Evolutionary conservation across 768 basidiomycete species (phyloP), one percentile per base, ranked within the genome.

Genomic region (Pluteus cervinus): DNA sequence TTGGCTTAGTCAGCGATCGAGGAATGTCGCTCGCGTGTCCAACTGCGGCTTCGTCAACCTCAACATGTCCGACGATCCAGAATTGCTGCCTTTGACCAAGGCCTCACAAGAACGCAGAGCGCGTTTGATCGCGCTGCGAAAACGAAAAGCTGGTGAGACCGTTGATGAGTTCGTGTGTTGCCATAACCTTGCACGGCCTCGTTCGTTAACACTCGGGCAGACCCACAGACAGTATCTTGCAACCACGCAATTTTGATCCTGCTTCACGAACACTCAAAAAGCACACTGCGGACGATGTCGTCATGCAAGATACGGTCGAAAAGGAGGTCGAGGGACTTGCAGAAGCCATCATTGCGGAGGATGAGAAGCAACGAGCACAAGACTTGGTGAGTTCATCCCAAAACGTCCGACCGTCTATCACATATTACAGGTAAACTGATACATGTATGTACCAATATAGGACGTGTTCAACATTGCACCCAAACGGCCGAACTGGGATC

Each of bases 381-480:
- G 94, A 98, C 50, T 67, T 98, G 55, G 93, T 93, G 55, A 43
- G 80, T 62, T 21, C 30, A 22, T 28, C 9, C 26, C 9, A 14
- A 28, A 9, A 28, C 9, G 26, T 5, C 28, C 15, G 4, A 25
- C 3, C 16, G 29, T 33, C 37, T 20, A 34, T 30, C 16, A 29
- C 36, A n/a, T 36, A 25, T 18, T 24, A 21, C 28, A 21, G 17
- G 29, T 35, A 29, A 24, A 33, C 36, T 45, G 16, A 24, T 32
- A 23, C 33, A 17, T 31, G 41, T 29, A 33, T 22, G 24, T 31
- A 30, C 26, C 24, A 11, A 23, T 37, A 36, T 26, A 94, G 92
- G 89, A 94, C 55, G 69, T 96, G 30, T 88, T 96, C 57, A 98
- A 96, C 55, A 98, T 99, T 49, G 93, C 92, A 16, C 96, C 96